Evolutionary conservation across 192 early-diverging fungal genomes (phyloP), one percentile per base, ranked within the genome.

Genomic region (Lobosporangium transversale): DNA sequence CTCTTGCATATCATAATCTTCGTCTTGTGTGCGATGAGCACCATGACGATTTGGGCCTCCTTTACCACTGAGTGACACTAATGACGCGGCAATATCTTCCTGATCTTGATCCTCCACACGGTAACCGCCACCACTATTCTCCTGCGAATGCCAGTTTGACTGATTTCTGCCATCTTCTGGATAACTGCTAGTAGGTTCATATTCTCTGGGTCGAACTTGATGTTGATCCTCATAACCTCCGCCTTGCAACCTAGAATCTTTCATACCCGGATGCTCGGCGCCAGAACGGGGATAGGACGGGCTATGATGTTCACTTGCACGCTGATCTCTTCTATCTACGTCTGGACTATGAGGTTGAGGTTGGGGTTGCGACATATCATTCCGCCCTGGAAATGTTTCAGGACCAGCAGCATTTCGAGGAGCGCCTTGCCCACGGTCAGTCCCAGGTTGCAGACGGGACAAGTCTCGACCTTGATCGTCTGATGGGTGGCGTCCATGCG

Each of bases 1-100:
- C 49, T 62, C 73, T 54, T 67, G 64, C 73, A 76, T 76, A n/a
- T 76, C 73, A 57, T 76, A 76, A 27, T 76, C 73, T 36, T 76
- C 73, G 33, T 76, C 73, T 15, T 76, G 53, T 27, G 51, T 50
- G 26, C 67, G 58, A 37, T 48, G 49, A 30, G 30, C 15, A 1
- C 17, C 33, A 8, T 29, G 32, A 3, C 62, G 24, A 21, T 52
- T 55, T 5, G 44, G 30, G 27, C 52, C 73, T n/a, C n/a, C n/a
- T 31, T 76, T 76, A 12, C 64, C 73, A 37, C 70, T 74, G 21
- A 76, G 64, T 7, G 73, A 76, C 4, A 76, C 73, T 37, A 76
- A 40, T 6, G 73, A 76, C 1, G 73, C 73, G 20, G 73, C 73
- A 62, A 76, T 67, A 15, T 76, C 70, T 31, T 65, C 73, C 20